Percentiles rank a stretch among this genome's conserved stretches.
Evolutionary conservation across 176 grass and related monocot species (phyloP).

Genomic region (Chloris gayana): DNA sequence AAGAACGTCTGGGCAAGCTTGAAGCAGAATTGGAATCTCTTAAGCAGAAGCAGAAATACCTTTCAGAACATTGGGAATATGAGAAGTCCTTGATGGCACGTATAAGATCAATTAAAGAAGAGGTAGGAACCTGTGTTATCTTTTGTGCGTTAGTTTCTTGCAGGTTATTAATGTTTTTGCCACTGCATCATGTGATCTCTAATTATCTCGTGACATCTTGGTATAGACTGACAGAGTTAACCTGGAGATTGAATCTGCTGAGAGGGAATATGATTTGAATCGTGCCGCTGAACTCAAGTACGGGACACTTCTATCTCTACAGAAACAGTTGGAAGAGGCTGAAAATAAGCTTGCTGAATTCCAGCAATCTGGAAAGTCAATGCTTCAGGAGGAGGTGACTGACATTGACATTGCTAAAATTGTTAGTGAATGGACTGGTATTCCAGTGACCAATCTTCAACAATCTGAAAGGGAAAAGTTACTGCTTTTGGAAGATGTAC

Average conservation of each 20-base stretch:
- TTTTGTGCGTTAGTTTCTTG: slow-evolving; percentile 17
- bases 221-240: slow-evolving; percentile 90
- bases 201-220: slow-evolving; percentile 28
- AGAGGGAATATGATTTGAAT: slow-evolving; percentile 84
- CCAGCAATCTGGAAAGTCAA: slow-evolving; percentile 79
- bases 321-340: slow-evolving; percentile 81
- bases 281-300: slow-evolving; percentile 97
- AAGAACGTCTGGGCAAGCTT: slow-evolving; percentile 82
- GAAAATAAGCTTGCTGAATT: slow-evolving; percentile 87
- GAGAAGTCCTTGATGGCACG: slow-evolving; percentile 89
- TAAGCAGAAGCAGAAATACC: slow-evolving; percentile 77
- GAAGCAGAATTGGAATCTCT: slow-evolving; percentile 85
- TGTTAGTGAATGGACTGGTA: slow-evolving; percentile 96
- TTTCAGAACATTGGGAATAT: slow-evolving; percentile 85
- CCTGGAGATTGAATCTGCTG: slow-evolving; percentile 93
- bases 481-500: slow-evolving; percentile 75
- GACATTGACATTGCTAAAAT: slow-evolving; percentile 90
- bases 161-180: background rate
- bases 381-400: slow-evolving; percentile 90
- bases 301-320: slow-evolving; percentile 73
- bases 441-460: slow-evolving; percentile 93
- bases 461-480: slow-evolving; percentile 94
- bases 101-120: slow-evolving; percentile 89
- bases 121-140: slow-evolving; percentile 54
- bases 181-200: slow-evolving; percentile 15